Evolutionary conservation across 129 eudicot genomes (phyloP), one percentile per base, ranked within the genome.

Genomic region (Rutidosis leptorrhynchoides): DNA sequence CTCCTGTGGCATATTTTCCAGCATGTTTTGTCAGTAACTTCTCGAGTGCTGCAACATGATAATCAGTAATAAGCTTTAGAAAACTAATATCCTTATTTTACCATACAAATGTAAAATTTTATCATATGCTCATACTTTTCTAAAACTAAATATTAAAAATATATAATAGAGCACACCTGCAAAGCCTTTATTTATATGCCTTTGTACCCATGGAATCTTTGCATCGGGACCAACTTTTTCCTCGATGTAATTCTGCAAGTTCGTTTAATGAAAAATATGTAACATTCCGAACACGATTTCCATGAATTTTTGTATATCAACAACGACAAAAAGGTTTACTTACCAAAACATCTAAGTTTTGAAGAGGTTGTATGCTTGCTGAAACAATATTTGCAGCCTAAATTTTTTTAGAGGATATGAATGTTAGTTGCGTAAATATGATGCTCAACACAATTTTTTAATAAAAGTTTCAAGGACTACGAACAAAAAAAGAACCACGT

Each of bases 321-420:
- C 58, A 51, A 12, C 22, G 58, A 54, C 2, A 52, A 45, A 10
- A 22, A 35, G 19, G 19, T 32, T 23, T 26, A 46, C 82, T 78
- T 37, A 90, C 95, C 91, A 82, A 69, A 15, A 90, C 58, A 26
- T 78, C 57, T 29, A 83, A n/a, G 75, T 84, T 90, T 77, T 75
- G 90, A 69, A 90, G 87, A 84, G 97, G 95, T 70, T 90, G 97
- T 78, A 90, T 86, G 77, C 84, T 82, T 55, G 97, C 84, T 12
- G 86, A 72, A 61, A 90, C 95, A 46, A 90, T 82, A 71, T 80
- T 90, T 74, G 95, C 97, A 78, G 83, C 97, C 97, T 90, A 58
- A 8, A 74, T 45, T 65, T 12, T 45, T 65, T 12, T 2, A 23
- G 21, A 60, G 45, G 9, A 73, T 24, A 74, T 22, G 33, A 43